Evolutionary conservation across 1,139 yeast species (phyloP).

Genomic region (Lizanozyma gosingica): DNA sequence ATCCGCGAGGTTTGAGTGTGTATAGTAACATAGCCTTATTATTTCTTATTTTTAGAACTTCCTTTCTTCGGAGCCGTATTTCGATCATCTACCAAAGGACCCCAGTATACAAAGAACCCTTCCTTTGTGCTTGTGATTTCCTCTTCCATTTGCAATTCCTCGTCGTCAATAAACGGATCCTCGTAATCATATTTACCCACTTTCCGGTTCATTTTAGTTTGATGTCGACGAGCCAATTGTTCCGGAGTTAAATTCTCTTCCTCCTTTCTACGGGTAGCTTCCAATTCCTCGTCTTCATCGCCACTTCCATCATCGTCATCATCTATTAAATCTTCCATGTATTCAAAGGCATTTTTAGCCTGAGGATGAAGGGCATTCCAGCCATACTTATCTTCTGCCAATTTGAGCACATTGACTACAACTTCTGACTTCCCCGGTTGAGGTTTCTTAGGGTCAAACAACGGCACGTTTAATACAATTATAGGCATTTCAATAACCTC

Average conservation of each 20-base stretch:
- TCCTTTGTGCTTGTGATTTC: conserved; percentile 88
- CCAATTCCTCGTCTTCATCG: conserved; percentile 41
- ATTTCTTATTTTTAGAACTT: conserved; percentile 13
- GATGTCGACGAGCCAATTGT: conserved; percentile 2
- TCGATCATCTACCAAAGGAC: conserved; percentile 74
- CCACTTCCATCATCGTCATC: conserved; percentile 52
- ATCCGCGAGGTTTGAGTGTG: not conserved
- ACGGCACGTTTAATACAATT: conserved; percentile 53
- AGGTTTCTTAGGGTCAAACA: conserved; percentile 40
- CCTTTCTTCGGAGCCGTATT: conserved; percentile 11
- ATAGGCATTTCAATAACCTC: conserved; percentile 32
- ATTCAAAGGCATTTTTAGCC: conserved; percentile 50
- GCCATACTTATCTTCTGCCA: conserved; percentile 85
- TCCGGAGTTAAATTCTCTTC: conserved; percentile 8
- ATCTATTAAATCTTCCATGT: conserved; percentile 54
- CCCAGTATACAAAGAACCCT: conserved; percentile 94
- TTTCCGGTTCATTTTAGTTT: conserved; percentile 49
- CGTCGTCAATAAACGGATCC: conserved; percentile 96
- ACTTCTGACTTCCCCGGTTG: conserved; percentile 63
- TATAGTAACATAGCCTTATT: conserved; percentile 1
- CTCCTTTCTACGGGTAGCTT: conserved; percentile 15
- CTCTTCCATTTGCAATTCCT: conserved; percentile 88
- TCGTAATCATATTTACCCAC: conserved; percentile 86
- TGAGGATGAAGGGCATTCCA: conserved; percentile 67
- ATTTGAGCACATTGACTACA: conserved; percentile 65